Conservation (phyloP, 2,329 filamentous ascomycete species). For the Aspergillus transmontanensis region DNA sequence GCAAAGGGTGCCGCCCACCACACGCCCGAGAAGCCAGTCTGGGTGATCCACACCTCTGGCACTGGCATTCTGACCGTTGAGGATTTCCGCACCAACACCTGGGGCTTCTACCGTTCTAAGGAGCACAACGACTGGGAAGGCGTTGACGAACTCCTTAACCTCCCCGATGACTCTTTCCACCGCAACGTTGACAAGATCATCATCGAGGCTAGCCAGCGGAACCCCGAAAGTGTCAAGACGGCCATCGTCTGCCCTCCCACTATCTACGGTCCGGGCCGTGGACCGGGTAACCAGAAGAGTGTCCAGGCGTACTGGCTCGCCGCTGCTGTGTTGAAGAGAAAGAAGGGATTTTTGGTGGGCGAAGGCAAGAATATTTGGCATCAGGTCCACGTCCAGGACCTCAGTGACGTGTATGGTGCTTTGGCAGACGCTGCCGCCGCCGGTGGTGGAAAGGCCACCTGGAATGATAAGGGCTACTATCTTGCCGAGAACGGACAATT, state of each 20-base stretch:
- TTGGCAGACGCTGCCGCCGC: conserved; percentile 42
- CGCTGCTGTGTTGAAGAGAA: conserved; percentile 37
- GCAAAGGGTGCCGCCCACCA: conserved; percentile 42
- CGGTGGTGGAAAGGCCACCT: conserved; percentile 44
- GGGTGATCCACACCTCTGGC: conserved; percentile 50
- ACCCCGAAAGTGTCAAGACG: conserved; percentile 35
- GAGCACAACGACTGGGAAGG: conserved; percentile 51
- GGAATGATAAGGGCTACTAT: conserved; percentile 52
- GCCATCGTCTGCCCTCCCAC: conserved; percentile 45
- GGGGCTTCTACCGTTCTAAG: conserved; percentile 46
- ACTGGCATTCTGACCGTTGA: conserved; percentile 47
- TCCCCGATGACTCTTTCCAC: conserved; percentile 45
- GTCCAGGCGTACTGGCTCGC: conserved; percentile 46
- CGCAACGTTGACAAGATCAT: conserved; percentile 46
- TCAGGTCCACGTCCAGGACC: conserved; percentile 45
- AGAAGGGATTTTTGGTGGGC: conserved; percentile 43
- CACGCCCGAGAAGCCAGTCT: conserved; percentile 39
- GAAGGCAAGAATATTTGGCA: conserved; percentile 45
- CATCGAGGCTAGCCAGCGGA: conserved; percentile 28
- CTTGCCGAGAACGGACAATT: conserved; percentile 48
- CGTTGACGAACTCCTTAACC: conserved; percentile 42
- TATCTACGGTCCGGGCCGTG: conserved; percentile 45
- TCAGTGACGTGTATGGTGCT: conserved; percentile 40
- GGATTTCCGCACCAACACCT: conserved; percentile 42
- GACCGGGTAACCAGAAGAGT: conserved; percentile 42